phyloP scores from a whole-genome alignment of 2,329 filamentous ascomycete species.

The Metarhizium anisopliae region DNA sequence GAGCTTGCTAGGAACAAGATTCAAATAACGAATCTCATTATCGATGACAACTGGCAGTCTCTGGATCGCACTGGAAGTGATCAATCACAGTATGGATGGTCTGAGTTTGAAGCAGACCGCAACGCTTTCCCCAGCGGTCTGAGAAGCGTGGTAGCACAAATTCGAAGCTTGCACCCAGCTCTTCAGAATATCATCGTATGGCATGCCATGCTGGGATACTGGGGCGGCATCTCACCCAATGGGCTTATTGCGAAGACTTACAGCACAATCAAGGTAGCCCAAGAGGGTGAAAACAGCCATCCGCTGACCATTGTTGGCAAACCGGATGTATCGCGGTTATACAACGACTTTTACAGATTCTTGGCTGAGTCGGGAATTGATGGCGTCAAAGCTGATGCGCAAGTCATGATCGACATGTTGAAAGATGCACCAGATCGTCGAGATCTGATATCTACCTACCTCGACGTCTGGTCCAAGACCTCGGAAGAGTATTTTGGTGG shows the following conservation, averaged over 20 bases:
- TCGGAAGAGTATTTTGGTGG: conserved; percentile 69
- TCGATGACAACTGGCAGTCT: conserved; percentile 95
- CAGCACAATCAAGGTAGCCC: conserved; percentile 56
- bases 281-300: conserved; percentile 41
- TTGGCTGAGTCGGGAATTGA: conserved; percentile 67
- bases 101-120: conserved; percentile 76
- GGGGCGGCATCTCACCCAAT: conserved; percentile 74
- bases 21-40: conserved; percentile 76
- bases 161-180: conserved; percentile 59
- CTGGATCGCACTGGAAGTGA: conserved; percentile 44
- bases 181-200: conserved; percentile 85
- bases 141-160: conserved; percentile 57
- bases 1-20: conserved; percentile 63
- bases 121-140: conserved; percentile 73
- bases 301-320: conserved; percentile 59
- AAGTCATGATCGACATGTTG: conserved; percentile 79
- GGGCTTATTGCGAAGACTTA: conserved; percentile 71
- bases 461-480: conserved; percentile 77
- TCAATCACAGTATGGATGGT: conserved; percentile 58
- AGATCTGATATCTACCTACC: conserved; percentile 63
- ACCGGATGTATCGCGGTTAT: conserved; percentile 67
- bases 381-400: conserved; percentile 85
- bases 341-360: conserved; percentile 86
- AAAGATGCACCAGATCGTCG: conserved; percentile 59
- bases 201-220: conserved; percentile 86